These are phyloP conservation scores for Dalechampia spathulata DNA, from an alignment of 441 rosid genomes.

Conservation along the genomic window DNA sequence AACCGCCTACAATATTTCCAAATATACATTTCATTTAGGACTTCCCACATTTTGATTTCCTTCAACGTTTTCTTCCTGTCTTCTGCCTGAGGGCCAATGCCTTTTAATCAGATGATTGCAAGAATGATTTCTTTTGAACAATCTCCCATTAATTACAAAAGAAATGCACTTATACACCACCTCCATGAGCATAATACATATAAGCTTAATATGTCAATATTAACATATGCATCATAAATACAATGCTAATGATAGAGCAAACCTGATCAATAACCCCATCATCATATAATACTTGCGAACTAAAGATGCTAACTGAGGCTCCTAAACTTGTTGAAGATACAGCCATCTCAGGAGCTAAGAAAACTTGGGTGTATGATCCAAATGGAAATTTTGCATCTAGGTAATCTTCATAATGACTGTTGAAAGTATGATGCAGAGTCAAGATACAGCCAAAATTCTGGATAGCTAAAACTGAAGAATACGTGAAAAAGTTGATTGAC, in stretches of 20 bases:
- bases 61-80: background rate
- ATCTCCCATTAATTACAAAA: background rate
- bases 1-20: background rate
- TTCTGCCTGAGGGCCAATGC: background rate
- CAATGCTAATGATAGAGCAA: slow-evolving; percentile 7
- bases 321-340: slow-evolving; percentile 69
- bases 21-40: background rate
- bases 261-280: slow-evolving; percentile 96
- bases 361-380: slow-evolving; percentile 88
- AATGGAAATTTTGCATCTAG: slow-evolving; percentile 86
- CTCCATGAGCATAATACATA: background rate
- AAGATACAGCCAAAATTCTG: slow-evolving; percentile 9
- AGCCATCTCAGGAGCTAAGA: slow-evolving; percentile 83
- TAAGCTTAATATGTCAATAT: background rate
- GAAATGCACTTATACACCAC: background rate
- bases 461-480: background rate
- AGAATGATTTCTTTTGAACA: background rate
- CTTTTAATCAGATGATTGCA: background rate
- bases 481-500: slow-evolving; percentile 10
- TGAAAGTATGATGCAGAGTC: slow-evolving; percentile 23
- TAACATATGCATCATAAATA: background rate
- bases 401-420: slow-evolving; percentile 89
- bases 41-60: background rate
- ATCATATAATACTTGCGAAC: slow-evolving; percentile 80
- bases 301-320: slow-evolving; percentile 78